A percentile compares a stretch with the other conserved stretches of the same genome.
phyloP scores from a whole-genome alignment of 352 stramenopile species.

The Phytophthora rubi region DNA sequence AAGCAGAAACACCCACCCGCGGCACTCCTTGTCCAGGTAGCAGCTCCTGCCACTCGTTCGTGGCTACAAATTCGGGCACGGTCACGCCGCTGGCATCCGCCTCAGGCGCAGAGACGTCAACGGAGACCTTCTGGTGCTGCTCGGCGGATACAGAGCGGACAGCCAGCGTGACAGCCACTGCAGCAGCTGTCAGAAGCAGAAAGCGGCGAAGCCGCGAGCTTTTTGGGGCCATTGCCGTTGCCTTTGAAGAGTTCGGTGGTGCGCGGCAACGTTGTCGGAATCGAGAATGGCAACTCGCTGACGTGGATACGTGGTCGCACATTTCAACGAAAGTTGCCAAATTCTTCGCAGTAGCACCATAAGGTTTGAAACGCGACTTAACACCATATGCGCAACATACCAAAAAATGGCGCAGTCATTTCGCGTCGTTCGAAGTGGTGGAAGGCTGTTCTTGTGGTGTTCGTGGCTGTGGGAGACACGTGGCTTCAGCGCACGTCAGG shows the following conservation, averaged over 20 bases:
- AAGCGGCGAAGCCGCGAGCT: slow-evolving; percentile 26
- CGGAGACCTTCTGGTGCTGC: slow-evolving; percentile 15
- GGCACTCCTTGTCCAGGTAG: slow-evolving; percentile 71
- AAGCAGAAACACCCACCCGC: slow-evolving; percentile 36
- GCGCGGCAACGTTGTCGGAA: slow-evolving; percentile 15
- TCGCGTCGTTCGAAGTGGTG: not conserved
- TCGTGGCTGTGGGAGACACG: slow-evolving; percentile 19
- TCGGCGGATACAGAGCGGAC: slow-evolving; percentile 3
- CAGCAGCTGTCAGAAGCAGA: slow-evolving; percentile 26
- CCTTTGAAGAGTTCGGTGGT: not conserved
- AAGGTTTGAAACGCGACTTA: slow-evolving; percentile 13
- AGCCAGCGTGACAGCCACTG: slow-evolving; percentile 12
- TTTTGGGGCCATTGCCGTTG: slow-evolving; percentile 15
- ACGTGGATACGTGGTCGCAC: slow-evolving; percentile 27
- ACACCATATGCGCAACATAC: slow-evolving; percentile 3
- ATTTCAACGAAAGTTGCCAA: not conserved
- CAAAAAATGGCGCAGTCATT: not conserved
- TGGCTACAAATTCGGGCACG: slow-evolving; percentile 55
- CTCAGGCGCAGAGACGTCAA: slow-evolving; percentile 13
- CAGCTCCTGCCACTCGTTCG: slow-evolving; percentile 71
- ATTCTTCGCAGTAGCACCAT: not conserved
- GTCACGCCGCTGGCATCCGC: slow-evolving; percentile 5
- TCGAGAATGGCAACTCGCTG: slow-evolving; percentile 24
- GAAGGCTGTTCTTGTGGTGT: not conserved
- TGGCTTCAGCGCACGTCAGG: slow-evolving; percentile 5